Evolutionary conservation across 257 asterid genomes (phyloP).

Genomic region (Misopates orontium): DNA sequence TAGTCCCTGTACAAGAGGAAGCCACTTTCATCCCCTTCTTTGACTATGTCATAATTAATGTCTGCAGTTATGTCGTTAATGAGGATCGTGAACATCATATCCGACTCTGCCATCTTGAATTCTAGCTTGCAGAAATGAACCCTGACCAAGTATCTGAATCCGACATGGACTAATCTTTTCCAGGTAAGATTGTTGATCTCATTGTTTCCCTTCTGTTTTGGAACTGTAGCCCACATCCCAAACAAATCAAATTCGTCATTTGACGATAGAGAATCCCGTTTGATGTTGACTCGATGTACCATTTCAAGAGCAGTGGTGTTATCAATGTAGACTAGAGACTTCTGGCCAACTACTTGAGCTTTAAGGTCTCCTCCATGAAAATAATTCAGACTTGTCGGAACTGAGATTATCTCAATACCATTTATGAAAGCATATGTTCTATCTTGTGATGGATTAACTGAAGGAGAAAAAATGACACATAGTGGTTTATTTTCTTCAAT

Average conservation of each 20-base stretch:
- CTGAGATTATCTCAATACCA: constrained; percentile 40
- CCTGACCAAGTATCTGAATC: constrained; percentile 56
- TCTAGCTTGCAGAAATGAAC: constrained; percentile 49
- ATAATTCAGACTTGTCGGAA: constrained; percentile 25
- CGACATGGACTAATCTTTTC: constrained; percentile 48
- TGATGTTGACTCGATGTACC: constrained; percentile 34
- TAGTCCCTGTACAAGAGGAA: constrained; percentile 42
- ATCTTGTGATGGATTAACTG: constrained; percentile 6
- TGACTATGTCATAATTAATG: constrained; percentile 32
- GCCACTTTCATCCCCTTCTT: constrained; percentile 35
- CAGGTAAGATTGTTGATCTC: constrained; percentile 28
- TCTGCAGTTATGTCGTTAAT: constrained; percentile 43
- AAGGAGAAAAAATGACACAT: constrained; percentile 24
- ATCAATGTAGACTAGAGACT: constrained; percentile 38
- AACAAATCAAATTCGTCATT: constrained; percentile 35
- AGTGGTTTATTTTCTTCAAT: constrained; percentile 26
- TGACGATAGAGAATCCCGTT: constrained; percentile 27
- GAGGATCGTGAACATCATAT: constrained; percentile 31
- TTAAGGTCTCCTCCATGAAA: constrained; percentile 19
- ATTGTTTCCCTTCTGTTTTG: constrained; percentile 28
- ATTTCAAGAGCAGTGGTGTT: constrained; percentile 48
- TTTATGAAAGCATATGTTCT: constrained; percentile 34
- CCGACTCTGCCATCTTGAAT: constrained; percentile 28
- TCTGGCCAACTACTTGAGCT: constrained; percentile 24
- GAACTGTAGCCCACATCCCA: constrained; percentile 35